phyloP scores from a whole-genome alignment of 2,329 filamentous ascomycete species.

The Paecilomyces sp. region DNA sequence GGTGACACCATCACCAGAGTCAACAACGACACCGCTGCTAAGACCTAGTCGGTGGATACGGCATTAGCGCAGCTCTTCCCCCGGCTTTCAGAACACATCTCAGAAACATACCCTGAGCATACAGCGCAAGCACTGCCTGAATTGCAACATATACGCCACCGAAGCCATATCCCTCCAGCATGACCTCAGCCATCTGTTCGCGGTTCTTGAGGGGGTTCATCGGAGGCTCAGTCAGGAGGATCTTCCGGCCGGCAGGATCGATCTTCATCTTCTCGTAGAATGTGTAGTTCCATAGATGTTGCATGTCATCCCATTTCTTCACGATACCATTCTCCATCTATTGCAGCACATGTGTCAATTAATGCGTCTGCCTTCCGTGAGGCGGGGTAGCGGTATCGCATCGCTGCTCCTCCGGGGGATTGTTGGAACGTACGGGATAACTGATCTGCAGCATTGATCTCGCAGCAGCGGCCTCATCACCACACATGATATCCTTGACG shows the following conservation, averaged over 20 bases:
- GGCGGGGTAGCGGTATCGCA: slow-evolving; percentile 8
- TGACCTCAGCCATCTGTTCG: slow-evolving; percentile 97
- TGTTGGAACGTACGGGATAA: slow-evolving; percentile 62
- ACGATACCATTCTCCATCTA: slow-evolving; percentile 99
- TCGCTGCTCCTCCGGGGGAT: slow-evolving; percentile 1
- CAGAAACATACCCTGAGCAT: slow-evolving; percentile 70
- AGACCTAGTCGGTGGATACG: slow-evolving; percentile 50
- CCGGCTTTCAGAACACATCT: neutral
- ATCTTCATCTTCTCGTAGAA: slow-evolving; percentile 96
- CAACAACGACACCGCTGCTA: slow-evolving; percentile 92
- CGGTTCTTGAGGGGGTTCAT: slow-evolving; percentile 97
- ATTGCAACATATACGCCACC: slow-evolving; percentile 97
- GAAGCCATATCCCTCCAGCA: slow-evolving; percentile 97
- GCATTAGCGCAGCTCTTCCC: neutral
- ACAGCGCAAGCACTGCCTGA: slow-evolving; percentile 90
- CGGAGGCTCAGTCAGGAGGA: slow-evolving; percentile 91
- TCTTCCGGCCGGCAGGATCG: slow-evolving; percentile 87
- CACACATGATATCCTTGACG: slow-evolving; percentile 99
- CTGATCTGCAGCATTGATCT: slow-evolving; percentile 97
- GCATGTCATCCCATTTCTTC: slow-evolving; percentile 99
- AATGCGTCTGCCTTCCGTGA: slow-evolving; percentile 12
- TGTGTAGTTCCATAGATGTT: slow-evolving; percentile 98
- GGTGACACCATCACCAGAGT: slow-evolving; percentile 96
- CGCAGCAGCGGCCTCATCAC: slow-evolving; percentile 92
- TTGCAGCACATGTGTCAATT: slow-evolving; percentile 6